phyloP scores from a whole-genome alignment of 352 stramenopile species.

The Pythium myriotylum region DNA sequence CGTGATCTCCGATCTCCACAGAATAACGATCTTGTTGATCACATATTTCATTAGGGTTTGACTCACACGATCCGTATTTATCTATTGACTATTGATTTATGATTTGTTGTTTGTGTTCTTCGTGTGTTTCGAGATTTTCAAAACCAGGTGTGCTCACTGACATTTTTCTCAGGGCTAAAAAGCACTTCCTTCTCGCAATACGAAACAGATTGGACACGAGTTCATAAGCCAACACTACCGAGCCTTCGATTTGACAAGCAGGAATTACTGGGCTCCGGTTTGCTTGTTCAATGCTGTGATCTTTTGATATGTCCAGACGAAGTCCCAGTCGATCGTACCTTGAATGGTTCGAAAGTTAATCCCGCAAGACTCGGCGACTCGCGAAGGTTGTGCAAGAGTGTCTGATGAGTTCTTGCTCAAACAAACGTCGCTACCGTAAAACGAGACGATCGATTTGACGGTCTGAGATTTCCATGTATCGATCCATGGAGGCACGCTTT shows the following conservation, averaged over 20 bases:
- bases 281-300: too few relatives aligned
- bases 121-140: neutral
- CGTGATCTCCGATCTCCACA: neutral
- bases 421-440: neutral
- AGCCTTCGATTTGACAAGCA: too few relatives aligned
- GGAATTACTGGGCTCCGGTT: too few relatives aligned
- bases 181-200: too few relatives aligned
- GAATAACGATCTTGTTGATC: neutral
- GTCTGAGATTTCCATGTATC: neutral
- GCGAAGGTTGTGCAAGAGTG: neutral
- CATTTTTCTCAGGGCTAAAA: too few relatives aligned
- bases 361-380: neutral
- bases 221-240: too few relatives aligned
- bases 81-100: too few relatives aligned
- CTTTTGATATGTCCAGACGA: constrained; percentile 1
- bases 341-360: neutral
- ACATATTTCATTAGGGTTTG: neutral
- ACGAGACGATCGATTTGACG: neutral
- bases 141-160: constrained; percentile 1
- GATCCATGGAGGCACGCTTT: neutral
- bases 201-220: too few relatives aligned
- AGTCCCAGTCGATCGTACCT: constrained; percentile 4
- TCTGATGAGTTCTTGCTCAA: neutral
- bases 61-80: neutral
- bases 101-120: neutral